These are phyloP conservation scores for Talaromyces rugulosus DNA, from an alignment of 2,329 filamentous ascomycete species.

Conservation along the genomic window DNA sequence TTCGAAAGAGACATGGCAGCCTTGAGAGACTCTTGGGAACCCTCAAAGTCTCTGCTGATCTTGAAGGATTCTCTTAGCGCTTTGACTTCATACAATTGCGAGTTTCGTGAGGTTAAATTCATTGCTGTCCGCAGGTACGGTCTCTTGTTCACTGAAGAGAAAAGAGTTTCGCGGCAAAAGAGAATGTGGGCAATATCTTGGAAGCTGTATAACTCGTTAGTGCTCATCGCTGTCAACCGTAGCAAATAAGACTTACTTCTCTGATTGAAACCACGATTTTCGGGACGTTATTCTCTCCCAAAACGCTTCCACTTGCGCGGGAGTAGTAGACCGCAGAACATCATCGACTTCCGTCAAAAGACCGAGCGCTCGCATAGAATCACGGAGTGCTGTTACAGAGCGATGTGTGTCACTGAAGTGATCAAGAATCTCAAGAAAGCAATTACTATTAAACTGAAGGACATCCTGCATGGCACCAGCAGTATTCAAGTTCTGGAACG, in stretches of 20 bases:
- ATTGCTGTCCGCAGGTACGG: conserved; percentile 58
- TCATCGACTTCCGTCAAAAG: conserved; percentile 79
- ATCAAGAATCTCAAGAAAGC: conserved; percentile 48
- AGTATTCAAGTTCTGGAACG: conserved; percentile 73
- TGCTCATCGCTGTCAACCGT: background rate
- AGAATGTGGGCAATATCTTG: conserved; percentile 72
- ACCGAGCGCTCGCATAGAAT: conserved; percentile 62
- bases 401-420: conserved; percentile 31
- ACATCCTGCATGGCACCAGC: conserved; percentile 55
- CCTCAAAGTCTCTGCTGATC: conserved; percentile 74
- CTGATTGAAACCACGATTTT: conserved; percentile 75
- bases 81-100: conserved; percentile 69
- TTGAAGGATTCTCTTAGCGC: conserved; percentile 71
- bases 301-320: conserved; percentile 57
- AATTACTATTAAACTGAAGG: conserved; percentile 57
- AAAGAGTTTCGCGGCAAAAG: conserved; percentile 75
- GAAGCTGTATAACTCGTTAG: conserved; percentile 27
- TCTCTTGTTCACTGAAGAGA: conserved; percentile 73
- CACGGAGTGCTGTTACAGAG: conserved; percentile 45
- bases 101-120: conserved; percentile 58
- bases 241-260: conserved; percentile 51
- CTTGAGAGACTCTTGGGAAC: conserved; percentile 80
- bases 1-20: conserved; percentile 78
- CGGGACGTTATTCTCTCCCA: conserved; percentile 63
- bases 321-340: conserved; percentile 58